Conservation (phyloP, 2,329 filamentous ascomycete genomes). For the Fonsecaea pedrosoi region DNA sequence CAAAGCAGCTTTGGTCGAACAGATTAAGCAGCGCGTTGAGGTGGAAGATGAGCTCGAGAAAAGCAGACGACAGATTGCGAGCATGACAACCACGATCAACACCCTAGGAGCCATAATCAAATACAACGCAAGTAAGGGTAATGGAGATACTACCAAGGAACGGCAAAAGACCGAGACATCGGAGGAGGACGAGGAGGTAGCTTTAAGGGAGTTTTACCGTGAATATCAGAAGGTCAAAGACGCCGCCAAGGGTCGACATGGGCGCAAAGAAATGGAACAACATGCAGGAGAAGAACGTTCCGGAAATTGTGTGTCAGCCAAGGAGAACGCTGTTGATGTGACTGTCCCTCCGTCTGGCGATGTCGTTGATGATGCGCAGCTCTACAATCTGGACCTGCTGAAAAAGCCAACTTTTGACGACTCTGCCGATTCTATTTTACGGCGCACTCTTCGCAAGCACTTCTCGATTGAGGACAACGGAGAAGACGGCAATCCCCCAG, state of each 20-base stretch:
- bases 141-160: not conserved
- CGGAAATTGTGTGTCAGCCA: not conserved
- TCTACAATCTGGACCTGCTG: constrained; percentile 32
- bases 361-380: constrained; percentile 27
- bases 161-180: not conserved
- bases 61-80: constrained; percentile 26
- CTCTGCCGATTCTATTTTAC: constrained; percentile 23
- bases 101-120: constrained; percentile 35
- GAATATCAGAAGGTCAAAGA: constrained; percentile 17
- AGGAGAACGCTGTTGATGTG: not conserved
- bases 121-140: constrained; percentile 26
- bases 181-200: constrained; percentile 17
- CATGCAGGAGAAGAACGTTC: constrained; percentile 9
- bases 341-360: not conserved
- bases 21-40: constrained; percentile 19
- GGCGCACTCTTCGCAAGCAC: constrained; percentile 34
- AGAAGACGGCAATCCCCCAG: constrained; percentile 2
- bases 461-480: constrained; percentile 25
- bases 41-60: constrained; percentile 28
- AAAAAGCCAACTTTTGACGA: constrained; percentile 19
- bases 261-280: constrained; percentile 12
- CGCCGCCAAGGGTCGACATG: constrained; percentile 3
- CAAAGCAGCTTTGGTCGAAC: constrained; percentile 28
- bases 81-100: constrained; percentile 32
- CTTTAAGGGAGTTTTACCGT: constrained; percentile 28